Evolutionary conservation across 1,284 basidiomycete genomes (phyloP).

Genomic region (Moesziomyces sp.): DNA sequence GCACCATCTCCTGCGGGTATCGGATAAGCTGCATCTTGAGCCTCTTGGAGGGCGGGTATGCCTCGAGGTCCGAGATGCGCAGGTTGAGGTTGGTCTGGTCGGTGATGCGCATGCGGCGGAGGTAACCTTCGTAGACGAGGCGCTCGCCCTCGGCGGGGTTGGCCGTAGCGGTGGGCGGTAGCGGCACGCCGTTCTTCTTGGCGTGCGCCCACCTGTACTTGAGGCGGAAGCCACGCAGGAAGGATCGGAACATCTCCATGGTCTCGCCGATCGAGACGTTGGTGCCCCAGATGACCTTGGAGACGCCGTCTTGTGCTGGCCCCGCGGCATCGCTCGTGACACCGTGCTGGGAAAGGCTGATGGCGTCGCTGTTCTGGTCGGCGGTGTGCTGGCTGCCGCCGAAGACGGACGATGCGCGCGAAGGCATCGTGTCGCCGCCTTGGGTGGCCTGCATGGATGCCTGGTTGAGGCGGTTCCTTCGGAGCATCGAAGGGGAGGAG

Average conservation of each 20-base stretch:
- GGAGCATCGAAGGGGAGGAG: constrained; percentile 52
- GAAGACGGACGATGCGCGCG: constrained; percentile 83
- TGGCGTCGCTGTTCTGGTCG: constrained; percentile 73
- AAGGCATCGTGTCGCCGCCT: constrained; percentile 11
- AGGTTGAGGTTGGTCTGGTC: constrained; percentile 88
- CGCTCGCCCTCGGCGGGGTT: constrained; percentile 60
- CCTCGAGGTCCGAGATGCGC: constrained; percentile 86
- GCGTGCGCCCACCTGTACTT: constrained; percentile 87
- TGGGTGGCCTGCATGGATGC: constrained; percentile 10
- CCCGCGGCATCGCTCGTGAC: constrained; percentile 44
- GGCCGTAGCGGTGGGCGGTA: constrained; percentile 34
- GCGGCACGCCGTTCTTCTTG: constrained; percentile 74
- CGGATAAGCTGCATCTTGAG: constrained; percentile 76
- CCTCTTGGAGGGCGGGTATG: constrained; percentile 86
- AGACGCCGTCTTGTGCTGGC: constrained; percentile 73
- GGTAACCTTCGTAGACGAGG: constrained; percentile 80
- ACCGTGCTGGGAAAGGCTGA: constrained; percentile 59
- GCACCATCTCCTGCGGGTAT: constrained; percentile 96
- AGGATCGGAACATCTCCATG: constrained; percentile 89
- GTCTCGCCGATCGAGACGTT: constrained; percentile 89
- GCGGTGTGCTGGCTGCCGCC: constrained; percentile 75
- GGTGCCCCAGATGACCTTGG: constrained; percentile 92
- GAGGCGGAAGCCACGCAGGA: constrained; percentile 89
- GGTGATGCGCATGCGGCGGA: constrained; percentile 87
- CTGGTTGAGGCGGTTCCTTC: constrained; percentile 27